Evolutionary conservation across 2,329 filamentous ascomycete genomes (phyloP), one percentile per base, ranked within the genome.

Genomic region (Ophiostoma fasciatum): DNA sequence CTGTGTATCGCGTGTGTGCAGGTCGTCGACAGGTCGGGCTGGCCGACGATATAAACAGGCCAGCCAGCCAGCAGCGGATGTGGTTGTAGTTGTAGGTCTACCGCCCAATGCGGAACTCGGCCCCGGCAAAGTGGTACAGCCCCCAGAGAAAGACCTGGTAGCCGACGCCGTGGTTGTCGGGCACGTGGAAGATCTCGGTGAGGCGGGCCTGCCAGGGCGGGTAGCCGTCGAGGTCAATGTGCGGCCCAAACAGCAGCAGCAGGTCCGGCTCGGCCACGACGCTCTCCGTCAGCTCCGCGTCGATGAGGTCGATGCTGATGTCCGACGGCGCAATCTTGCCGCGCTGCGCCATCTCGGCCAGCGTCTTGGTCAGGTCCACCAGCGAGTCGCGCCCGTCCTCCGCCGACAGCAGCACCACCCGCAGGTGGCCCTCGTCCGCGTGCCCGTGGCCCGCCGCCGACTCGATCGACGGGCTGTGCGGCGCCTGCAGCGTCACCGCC

Each of bases 161-260:
- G 30, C 85, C 85, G 14, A 98, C 87, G 2, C 76, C 76, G 43
- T 80, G 71, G 54, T 84, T 84, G 51, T 87, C 81, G 38, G 70
- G 68, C 11, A 82, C 62, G 49, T 76, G 73, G 55, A 87, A 94
- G 39, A 98, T 94, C 64, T 98, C 90, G 0, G 87, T 94, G 51
- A 98, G 62, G 29, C 90, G 73, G 42, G 96, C 71, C 59, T 94
- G 90, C 90, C 90, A 98, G 1, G 90, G 90, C 9, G 90, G 90
- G 54, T 96, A 98, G 9, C 90, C 85, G 36, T 84, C 78, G 30
- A 98, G 60, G 53, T 85, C 78, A 36, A 96, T 74, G 33, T 76
- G 74, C 4, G 87, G 82, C 1, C 80, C 76, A 54, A 98, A 98
- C 8, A 94, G 62, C 37, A 98, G 71, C 40, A 98, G 62, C 12